A percentile compares a stretch with the other conserved stretches of the same genome.
phyloP scores from a whole-genome alignment of 2,329 filamentous ascomycete genomes.

The Alternaria sp. region DNA sequence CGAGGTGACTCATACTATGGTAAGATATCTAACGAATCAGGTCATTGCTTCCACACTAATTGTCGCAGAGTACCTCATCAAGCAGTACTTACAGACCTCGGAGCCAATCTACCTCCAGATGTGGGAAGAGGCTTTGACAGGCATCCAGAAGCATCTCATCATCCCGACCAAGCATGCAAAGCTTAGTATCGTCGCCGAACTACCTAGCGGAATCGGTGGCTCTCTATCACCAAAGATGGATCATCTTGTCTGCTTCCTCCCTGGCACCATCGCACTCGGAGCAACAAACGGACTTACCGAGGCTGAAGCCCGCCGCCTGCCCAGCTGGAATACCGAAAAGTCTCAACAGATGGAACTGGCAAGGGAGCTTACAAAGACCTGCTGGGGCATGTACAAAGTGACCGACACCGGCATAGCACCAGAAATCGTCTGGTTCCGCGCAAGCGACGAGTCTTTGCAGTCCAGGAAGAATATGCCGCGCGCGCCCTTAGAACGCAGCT shows the following conservation, averaged over 20 bases:
- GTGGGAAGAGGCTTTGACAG: background rate
- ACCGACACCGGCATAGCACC: background rate
- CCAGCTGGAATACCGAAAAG: background rate
- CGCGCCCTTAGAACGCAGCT: background rate
- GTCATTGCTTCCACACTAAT: background rate
- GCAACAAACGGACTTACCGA: background rate
- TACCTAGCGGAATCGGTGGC: background rate
- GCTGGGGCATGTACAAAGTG: background rate
- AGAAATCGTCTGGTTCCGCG: background rate
- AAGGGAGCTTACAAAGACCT: background rate
- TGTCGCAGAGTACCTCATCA: background rate
- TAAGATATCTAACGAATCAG: background rate
- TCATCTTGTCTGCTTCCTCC: background rate
- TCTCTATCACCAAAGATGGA: background rate
- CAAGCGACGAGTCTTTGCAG: background rate
- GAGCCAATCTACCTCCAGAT: background rate
- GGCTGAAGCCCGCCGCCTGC: background rate
- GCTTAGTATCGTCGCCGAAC: background rate
- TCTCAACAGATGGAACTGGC: background rate
- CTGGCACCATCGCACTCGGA: background rate
- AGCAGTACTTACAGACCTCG: background rate
- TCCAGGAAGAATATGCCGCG: background rate
- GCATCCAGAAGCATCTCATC: background rate
- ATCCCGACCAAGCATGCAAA: background rate
- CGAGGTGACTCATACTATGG: background rate